Base-by-base conservation (phyloP, 140 eudicot species). In the Anethum foeniculum region DNA sequence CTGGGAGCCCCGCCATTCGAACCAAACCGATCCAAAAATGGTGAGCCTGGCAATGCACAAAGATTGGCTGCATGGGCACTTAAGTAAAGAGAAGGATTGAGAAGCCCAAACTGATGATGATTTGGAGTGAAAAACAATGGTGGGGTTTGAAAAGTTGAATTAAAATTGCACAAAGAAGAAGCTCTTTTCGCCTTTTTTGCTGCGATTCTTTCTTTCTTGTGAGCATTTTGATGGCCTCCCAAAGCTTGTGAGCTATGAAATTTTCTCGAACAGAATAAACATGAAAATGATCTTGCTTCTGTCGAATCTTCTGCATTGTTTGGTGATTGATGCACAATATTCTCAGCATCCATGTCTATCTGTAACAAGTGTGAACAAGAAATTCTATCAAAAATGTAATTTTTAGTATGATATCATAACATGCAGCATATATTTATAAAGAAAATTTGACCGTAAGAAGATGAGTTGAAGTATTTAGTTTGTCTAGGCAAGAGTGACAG, bases 191-290 rank as follows among this genome's bases (percentile, higher is more conserved):
- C 93, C 77, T 82, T 92, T 69, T 95, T 87, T 15, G 97, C 94
- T 12, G 96, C 97, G 15, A 75, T 89, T 81, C 99, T 89, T 72
- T 95, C 99, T 69, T 92, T 95, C 87, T 92, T 92, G 89, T 95
- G 99, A 27, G 99, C 97, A 85, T 95, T 95, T 84, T 95, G 99
- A 81, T 95, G 99, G 25, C 99, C 99, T 8, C 99, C 99, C 27
- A 95, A 81, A 3, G 99, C 99, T 82, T 95, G 99, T 47, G 99
- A 95, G 48, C 97, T 95, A 73, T 90, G 91, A 56, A 95, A 95
- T 88, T 89, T 95, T 79, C 99, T 88, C 27, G 97, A 89, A 82
- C 99, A 95, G 77, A 90, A 95, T 75, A 89, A 82, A 51, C 99
- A 95, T 7, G 99, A 93, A 49, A 95, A 95, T 23, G 97, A 87